These are phyloP conservation scores for Schwanniomyces vanrijiae DNA, from an alignment of 805 yeast species.

Conservation along the genomic window DNA sequence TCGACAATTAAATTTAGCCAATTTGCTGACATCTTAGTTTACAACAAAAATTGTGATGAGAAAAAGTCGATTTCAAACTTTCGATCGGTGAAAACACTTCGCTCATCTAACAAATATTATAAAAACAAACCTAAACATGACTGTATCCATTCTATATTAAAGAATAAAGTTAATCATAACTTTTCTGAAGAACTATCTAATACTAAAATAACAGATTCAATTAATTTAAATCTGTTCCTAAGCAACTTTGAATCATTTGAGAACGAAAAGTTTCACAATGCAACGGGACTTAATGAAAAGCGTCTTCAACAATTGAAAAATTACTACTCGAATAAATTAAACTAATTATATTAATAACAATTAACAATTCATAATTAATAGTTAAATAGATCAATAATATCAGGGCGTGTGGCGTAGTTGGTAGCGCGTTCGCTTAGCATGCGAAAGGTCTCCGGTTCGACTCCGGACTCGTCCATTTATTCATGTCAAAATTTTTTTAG, in stretches of 20 bases:
- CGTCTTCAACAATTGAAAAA: constrained; percentile 15
- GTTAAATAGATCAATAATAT: constrained; percentile 1
- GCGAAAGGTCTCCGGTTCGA: constrained; percentile 51
- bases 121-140: background rate
- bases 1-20: constrained; percentile 14
- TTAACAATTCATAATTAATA: too few species aligned
- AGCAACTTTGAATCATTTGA: constrained; percentile 15
- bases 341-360: background rate
- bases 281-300: constrained; percentile 8
- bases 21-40: constrained; percentile 14
- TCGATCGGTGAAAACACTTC: background rate
- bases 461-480: constrained; percentile 40
- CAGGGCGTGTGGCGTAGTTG: constrained; percentile 50
- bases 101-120: background rate
- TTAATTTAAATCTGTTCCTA: constrained; percentile 18
- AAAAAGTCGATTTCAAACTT: background rate
- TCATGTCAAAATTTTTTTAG: background rate
- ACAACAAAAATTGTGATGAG: constrained; percentile 6
- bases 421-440: constrained; percentile 52
- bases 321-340: constrained; percentile 12
- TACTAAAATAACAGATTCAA: constrained; percentile 13
- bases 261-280: constrained; percentile 12
- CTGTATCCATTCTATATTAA: constrained; percentile 21
- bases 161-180: constrained; percentile 23
- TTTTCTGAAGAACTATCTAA: constrained; percentile 18